Base-by-base conservation (phyloP, 2,329 filamentous ascomycete genomes). In the Calycina herbarum region DNA sequence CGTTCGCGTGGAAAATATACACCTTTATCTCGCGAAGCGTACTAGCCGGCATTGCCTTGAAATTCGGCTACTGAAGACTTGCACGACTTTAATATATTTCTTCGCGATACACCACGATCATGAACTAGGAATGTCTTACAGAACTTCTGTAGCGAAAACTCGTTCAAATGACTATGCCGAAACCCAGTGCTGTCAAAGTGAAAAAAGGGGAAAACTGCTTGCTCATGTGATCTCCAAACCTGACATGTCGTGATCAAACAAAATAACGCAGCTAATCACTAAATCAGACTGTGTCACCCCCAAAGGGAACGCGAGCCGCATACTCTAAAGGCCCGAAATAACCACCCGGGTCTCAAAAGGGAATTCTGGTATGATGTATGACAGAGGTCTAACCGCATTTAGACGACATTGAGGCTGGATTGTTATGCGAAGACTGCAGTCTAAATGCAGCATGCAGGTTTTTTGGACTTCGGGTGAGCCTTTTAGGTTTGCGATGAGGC, bases 381-480 rank as follows among this genome's bases (percentile, higher is more conserved):
- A 61, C 59, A 35, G 20, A 20, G 35, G 42, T 54, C 59, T 61
- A 61, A 33, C 59, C 48, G 13, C 31, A 56, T 42, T 20, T 42
- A 38, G 61, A 31, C 31, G 20, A 27, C 10, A 20, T 58, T 59
- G 61, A 63, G 61, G 61, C 61, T 63, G 61, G 51, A 63, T 45
- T 29, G 33, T 17, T 13, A 15, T 45, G 20, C 38, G 2, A 11
- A 45, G 57, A 59, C 60, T 35, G 42, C 59, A 51, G 31, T 33
- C 29, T 57, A n/a, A 27, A n/a, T 38, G 31, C 45, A 57, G 29
- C 15, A 62, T 58, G 61, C 61, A 63, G 31, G 45, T 40, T 57
- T 40, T 62, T 27, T 27, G 27, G 45, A 48, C 20, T 63, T 63
- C 61, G 51, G 51, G 38, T 63, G 56, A 45, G 38, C 54, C 54